phyloP scores from a whole-genome alignment of 768 basidiomycete species.

The Lentinula boryana region DNA sequence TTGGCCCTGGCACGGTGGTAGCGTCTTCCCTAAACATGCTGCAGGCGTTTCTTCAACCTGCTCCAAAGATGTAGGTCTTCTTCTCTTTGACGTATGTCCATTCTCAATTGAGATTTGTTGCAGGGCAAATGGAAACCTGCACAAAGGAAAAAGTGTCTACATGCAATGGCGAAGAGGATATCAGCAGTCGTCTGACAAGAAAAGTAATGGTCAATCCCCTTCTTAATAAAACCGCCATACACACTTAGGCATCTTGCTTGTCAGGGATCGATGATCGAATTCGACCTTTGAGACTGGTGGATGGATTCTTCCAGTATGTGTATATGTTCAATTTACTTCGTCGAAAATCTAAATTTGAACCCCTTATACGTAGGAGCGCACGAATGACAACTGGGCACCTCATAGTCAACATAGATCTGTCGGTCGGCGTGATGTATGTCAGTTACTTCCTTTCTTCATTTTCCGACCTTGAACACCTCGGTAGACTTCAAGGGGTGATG shows the following conservation, averaged over 20 bases:
- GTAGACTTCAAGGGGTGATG: constrained; percentile 17
- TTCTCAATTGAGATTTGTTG: not conserved
- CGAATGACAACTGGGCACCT: constrained; percentile 29
- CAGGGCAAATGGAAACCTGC: constrained; percentile 9
- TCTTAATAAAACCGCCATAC: not conserved
- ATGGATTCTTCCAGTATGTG: constrained; percentile 36
- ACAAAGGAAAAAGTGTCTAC: constrained; percentile 22
- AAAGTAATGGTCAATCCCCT: not conserved
- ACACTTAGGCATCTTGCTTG: not conserved
- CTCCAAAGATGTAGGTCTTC: constrained; percentile 21
- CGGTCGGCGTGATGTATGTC: constrained; percentile 33
- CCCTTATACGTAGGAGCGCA: constrained; percentile 22
- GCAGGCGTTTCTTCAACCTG: constrained; percentile 26
- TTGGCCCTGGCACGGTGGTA: constrained; percentile 14
- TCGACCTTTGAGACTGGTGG: constrained; percentile 30
- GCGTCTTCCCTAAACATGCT: constrained; percentile 24
- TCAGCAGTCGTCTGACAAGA: not conserved
- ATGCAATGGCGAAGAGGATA: not conserved
- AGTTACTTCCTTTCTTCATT: not conserved
- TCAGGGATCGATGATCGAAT: constrained; percentile 7
- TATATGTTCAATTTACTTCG: not conserved
- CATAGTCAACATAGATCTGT: constrained; percentile 36
- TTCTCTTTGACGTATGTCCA: not conserved
- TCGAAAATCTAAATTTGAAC: constrained; percentile 12
- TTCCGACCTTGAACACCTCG: not conserved